These are phyloP conservation scores for Heliamphora pulchella DNA, from an alignment of 179 eudicot genomes.

Conservation along the genomic window DNA sequence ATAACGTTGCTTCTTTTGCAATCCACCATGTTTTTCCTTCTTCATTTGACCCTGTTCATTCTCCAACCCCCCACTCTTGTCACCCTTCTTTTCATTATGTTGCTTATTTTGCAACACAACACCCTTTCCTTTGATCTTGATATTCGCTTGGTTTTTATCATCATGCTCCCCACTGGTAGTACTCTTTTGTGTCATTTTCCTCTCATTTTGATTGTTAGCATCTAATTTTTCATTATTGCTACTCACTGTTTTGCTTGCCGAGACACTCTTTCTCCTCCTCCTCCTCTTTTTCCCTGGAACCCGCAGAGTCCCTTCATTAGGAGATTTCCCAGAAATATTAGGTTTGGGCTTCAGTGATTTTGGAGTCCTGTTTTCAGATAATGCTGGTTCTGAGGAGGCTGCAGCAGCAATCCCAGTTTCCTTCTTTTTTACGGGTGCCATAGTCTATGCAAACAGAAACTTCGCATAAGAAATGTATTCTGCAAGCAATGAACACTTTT, in stretches of 20 bases:
- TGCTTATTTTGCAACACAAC: not conserved
- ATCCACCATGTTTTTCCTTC: not conserved
- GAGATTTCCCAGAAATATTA: not conserved
- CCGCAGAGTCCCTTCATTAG: not conserved
- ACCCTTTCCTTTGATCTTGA: not conserved
- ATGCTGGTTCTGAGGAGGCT: constrained; percentile 6
- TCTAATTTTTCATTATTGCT: not conserved
- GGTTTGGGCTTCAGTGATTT: constrained; percentile 12
- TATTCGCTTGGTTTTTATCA: not conserved
- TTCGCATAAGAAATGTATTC: not conserved
- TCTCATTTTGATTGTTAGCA: not conserved
- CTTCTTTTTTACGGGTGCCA: constrained; percentile 5
- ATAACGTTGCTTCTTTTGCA: not conserved
- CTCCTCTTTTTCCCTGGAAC: not conserved
- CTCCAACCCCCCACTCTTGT: not conserved
- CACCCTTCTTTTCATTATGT: not conserved
- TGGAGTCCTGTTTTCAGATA: not conserved
- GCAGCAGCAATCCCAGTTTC: constrained; percentile 5
- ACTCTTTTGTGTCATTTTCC: not conserved
- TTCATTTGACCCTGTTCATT: not conserved
- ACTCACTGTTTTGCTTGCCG: not conserved
- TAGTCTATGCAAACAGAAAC: not conserved
- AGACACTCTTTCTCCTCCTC: constrained; percentile 5
- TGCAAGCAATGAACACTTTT: not conserved
- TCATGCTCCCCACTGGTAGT: not conserved